phyloP scores from a whole-genome alignment of 768 basidiomycete genomes.

The Suillus subaureus region DNA sequence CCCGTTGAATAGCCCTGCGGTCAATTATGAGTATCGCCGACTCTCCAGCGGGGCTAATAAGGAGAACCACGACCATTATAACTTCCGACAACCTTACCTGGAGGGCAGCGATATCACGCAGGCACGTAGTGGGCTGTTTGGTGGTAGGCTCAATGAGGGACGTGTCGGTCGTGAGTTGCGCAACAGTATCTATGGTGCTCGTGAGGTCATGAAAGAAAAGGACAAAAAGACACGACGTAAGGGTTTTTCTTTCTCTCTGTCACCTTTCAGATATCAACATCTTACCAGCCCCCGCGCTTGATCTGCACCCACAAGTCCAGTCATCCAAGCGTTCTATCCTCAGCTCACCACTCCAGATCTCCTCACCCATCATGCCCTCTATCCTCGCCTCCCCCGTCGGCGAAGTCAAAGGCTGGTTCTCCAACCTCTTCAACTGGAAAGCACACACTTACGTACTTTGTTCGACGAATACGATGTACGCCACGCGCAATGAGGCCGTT shows the following conservation, averaged over 20 bases:
- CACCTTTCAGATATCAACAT: constrained; percentile 7
- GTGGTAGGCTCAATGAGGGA: constrained; percentile 31
- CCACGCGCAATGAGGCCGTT: constrained; percentile 66
- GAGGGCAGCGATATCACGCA: constrained; percentile 22
- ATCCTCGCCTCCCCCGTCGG: constrained; percentile 73
- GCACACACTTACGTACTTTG: constrained; percentile 56
- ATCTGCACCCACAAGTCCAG: constrained; percentile 43
- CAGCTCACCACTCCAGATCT: constrained; percentile 51
- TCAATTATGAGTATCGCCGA: constrained; percentile 18
- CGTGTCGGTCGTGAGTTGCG: constrained; percentile 51
- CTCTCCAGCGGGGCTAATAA: constrained; percentile 34
- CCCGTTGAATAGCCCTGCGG: constrained; percentile 1
- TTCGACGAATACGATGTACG: constrained; percentile 54
- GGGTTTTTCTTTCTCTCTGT: constrained; percentile 24
- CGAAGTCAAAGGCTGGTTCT: constrained; percentile 93
- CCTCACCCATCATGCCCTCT: constrained; percentile 36
- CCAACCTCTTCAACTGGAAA: constrained; percentile 94
- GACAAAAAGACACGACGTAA: constrained; percentile 60
- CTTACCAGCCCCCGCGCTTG: constrained; percentile 54
- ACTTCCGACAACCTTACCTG: constrained; percentile 16
- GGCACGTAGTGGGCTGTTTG: constrained; percentile 34
- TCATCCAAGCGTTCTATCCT: constrained; percentile 51
- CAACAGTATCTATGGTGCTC: constrained; percentile 43
- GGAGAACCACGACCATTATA: constrained; percentile 37
- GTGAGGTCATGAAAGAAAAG: constrained; percentile 48